Conservation (phyloP, 2,329 filamentous ascomycete species). For the Scedosporium aurantiacum region DNA sequence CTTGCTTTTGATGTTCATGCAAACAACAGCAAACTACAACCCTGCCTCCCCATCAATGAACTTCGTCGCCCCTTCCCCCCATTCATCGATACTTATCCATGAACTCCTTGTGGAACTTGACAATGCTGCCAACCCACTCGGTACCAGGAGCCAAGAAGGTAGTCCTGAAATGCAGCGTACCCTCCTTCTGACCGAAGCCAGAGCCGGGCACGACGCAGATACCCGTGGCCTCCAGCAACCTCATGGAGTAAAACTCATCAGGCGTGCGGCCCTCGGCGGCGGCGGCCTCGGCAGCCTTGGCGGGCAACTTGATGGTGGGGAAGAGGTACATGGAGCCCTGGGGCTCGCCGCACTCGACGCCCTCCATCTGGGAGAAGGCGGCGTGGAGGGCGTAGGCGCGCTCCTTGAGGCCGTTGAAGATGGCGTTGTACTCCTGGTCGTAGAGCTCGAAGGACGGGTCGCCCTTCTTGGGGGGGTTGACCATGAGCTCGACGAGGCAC, state of each 20-base stretch:
- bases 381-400: slow-evolving; percentile 79
- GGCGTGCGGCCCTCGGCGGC: slow-evolving; percentile 59
- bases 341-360: slow-evolving; percentile 78
- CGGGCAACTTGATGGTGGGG: slow-evolving; percentile 75
- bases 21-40: not conserved
- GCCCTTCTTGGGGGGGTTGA: slow-evolving; percentile 79
- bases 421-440: slow-evolving; percentile 71
- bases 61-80: not conserved
- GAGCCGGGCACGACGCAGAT: slow-evolving; percentile 88
- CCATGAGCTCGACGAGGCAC: slow-evolving; percentile 95
- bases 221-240: slow-evolving; percentile 83
- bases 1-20: not conserved
- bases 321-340: slow-evolving; percentile 99
- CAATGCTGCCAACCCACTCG: slow-evolving; percentile 80
- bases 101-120: slow-evolving; percentile 85
- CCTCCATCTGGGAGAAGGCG: slow-evolving; percentile 91
- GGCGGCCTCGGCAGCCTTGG: slow-evolving; percentile 68
- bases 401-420: slow-evolving; percentile 66
- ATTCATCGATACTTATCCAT: slow-evolving; percentile 63
- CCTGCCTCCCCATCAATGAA: too few relatives aligned
- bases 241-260: slow-evolving; percentile 92
- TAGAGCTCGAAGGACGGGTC: slow-evolving; percentile 79
- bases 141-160: slow-evolving; percentile 95
- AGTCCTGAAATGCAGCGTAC: slow-evolving; percentile 86
- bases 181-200: slow-evolving; percentile 89